Evolutionary conservation across 116 monocot genomes (phyloP).

Genomic region (Iris pallida): DNA sequence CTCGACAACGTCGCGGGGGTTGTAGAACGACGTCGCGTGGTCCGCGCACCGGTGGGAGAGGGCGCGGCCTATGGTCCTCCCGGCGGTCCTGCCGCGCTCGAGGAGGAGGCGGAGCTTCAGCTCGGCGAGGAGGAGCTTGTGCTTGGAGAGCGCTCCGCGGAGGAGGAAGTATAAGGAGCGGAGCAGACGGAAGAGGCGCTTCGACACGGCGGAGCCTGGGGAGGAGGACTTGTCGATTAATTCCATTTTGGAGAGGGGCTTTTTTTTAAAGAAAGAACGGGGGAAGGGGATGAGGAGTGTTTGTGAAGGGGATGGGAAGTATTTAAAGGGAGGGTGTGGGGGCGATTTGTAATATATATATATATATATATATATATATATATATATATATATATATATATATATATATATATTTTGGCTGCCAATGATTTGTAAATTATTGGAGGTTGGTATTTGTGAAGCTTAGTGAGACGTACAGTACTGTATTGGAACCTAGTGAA

Average conservation of each 20-base stretch:
- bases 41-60: slow-evolving; percentile 27
- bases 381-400: no score
- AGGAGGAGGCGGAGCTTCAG: slow-evolving; percentile 66
- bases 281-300: no score
- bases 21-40: slow-evolving; percentile 26
- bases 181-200: slow-evolving; percentile 52
- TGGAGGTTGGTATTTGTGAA: no score
- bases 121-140: slow-evolving; percentile 31
- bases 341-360: no score
- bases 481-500: no score
- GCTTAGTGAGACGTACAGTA: no score
- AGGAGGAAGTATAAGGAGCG: slow-evolving; percentile 54
- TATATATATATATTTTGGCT: no score
- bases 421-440: no score
- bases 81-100: slow-evolving; percentile 67
- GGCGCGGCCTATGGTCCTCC: slow-evolving; percentile 49
- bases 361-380: no score
- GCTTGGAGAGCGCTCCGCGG: slow-evolving; percentile 49
- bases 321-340: no score
- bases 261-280: no score
- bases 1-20: slow-evolving; percentile 34
- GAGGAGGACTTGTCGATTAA: neutral
- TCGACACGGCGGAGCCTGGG: slow-evolving; percentile 5
- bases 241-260: slow-evolving; percentile 26
- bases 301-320: no score